These are phyloP conservation scores for Candida railenensis DNA, from an alignment of 805 yeast species.

Conservation along the genomic window DNA sequence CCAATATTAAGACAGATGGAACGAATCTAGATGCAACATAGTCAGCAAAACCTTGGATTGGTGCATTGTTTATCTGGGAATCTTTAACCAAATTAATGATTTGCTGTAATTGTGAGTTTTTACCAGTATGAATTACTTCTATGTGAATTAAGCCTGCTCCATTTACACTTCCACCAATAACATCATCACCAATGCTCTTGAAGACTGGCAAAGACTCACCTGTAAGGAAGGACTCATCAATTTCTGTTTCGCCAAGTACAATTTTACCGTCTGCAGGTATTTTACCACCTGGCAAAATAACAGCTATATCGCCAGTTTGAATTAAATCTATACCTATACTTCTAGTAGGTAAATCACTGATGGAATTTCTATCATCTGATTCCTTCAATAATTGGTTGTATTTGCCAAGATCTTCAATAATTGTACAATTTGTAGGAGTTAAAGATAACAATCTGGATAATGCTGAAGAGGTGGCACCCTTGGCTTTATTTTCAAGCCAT, in stretches of 20 bases:
- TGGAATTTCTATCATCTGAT: constrained; percentile 6
- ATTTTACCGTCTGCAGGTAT: constrained; percentile 92
- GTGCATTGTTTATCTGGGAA: constrained; percentile 87
- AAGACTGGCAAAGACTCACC: constrained; percentile 84
- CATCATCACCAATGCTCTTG: constrained; percentile 57
- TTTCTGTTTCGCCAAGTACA: constrained; percentile 73
- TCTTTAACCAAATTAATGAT: constrained; percentile 83
- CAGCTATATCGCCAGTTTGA: constrained; percentile 73
- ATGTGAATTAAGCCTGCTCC: constrained; percentile 72
- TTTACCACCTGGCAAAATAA: constrained; percentile 81
- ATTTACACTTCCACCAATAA: constrained; percentile 91
- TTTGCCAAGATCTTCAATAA: constrained; percentile 45
- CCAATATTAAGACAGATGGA: constrained; percentile 62
- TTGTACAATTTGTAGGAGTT: constrained; percentile 73
- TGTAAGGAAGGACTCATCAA: constrained; percentile 86
- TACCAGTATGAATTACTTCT: constrained; percentile 70
- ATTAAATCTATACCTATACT: constrained; percentile 71
- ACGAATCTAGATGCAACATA: constrained; percentile 82
- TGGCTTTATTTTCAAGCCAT: constrained; percentile 86
- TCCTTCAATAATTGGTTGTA: constrained; percentile 17
- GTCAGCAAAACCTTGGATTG: constrained; percentile 89
- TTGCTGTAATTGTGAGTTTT: constrained; percentile 81
- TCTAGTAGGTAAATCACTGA: constrained; percentile 36
- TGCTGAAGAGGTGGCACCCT: constrained; percentile 90
- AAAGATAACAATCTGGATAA: constrained; percentile 76